Evolutionary conservation across 441 rosid species (phyloP).

Genomic region (Euphorbia neoarborescens): DNA sequence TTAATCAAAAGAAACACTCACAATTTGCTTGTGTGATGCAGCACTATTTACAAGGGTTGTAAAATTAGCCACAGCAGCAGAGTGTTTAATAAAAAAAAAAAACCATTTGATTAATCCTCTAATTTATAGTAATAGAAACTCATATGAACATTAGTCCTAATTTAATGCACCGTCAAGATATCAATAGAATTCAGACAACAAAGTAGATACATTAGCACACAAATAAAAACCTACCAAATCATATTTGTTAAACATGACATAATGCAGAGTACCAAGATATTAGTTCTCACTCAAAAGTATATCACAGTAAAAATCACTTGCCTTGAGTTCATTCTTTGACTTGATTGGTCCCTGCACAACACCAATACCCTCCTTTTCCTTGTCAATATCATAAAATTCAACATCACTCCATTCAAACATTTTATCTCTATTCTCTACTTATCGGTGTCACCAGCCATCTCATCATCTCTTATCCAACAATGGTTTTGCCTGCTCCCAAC

Average conservation of each 20-base stretch:
- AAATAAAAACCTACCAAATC: slow-evolving; percentile 3
- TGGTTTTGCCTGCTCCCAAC: no score
- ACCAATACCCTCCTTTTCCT: slow-evolving; percentile 36
- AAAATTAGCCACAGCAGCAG: no score
- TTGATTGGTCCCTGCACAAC: slow-evolving; percentile 43
- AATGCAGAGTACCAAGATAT: background rate
- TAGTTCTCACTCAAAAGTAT: background rate
- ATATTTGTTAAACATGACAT: background rate
- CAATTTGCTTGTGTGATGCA: no score
- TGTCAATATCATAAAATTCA: no score
- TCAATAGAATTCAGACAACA: background rate
- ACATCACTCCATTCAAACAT: slow-evolving; percentile 51
- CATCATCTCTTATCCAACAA: slow-evolving; percentile 46
- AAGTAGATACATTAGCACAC: background rate
- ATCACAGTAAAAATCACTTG: slow-evolving; percentile 21
- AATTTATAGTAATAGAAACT: no score
- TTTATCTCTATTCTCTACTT: slow-evolving; percentile 27
- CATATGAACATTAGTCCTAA: no score
- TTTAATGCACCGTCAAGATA: no score
- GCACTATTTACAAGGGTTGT: no score
- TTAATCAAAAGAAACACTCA: background rate
- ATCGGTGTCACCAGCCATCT: slow-evolving; percentile 20
- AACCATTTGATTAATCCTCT: no score
- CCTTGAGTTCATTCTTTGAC: slow-evolving; percentile 85
- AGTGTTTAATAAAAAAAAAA: no score